A percentile compares a stretch with the other conserved stretches of the same genome.
Evolutionary conservation across 2,329 filamentous ascomycete species (phyloP).

Genomic region (Claviceps sorghi): DNA sequence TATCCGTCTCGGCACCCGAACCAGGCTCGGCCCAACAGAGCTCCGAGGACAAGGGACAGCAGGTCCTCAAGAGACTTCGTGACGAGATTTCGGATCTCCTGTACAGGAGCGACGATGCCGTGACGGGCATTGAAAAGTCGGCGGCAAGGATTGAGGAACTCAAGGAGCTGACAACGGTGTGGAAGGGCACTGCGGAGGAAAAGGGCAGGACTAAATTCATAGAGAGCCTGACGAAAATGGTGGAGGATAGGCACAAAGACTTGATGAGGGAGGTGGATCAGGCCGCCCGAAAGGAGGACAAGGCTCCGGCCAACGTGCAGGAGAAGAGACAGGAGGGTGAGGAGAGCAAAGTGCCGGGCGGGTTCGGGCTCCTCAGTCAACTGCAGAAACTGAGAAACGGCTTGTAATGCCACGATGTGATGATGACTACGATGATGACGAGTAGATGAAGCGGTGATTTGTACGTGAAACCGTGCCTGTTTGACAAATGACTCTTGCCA

Average conservation of each 20-base stretch:
- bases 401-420: slow-evolving; percentile 18
- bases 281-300: slow-evolving; percentile 21
- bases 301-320: slow-evolving; percentile 14
- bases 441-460: not conserved
- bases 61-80: slow-evolving; percentile 55
- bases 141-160: slow-evolving; percentile 61
- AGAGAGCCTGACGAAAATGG: slow-evolving; percentile 63
- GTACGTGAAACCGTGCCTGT: not conserved
- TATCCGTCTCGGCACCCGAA: slow-evolving; percentile 80
- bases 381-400: slow-evolving; percentile 45
- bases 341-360: slow-evolving; percentile 31
- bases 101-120: slow-evolving; percentile 37
- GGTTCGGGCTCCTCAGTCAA: slow-evolving; percentile 48
- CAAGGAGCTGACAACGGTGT: slow-evolving; percentile 62
- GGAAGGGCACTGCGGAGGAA: slow-evolving; percentile 93
- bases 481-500: too few relatives aligned
- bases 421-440: not conserved
- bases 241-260: slow-evolving; percentile 57
- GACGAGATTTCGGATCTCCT: slow-evolving; percentile 60
- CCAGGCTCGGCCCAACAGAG: slow-evolving; percentile 47
- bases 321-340: slow-evolving; percentile 14
- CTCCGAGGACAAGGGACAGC: slow-evolving; percentile 75
- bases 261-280: slow-evolving; percentile 38
- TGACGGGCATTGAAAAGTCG: slow-evolving; percentile 59
- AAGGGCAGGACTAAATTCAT: slow-evolving; percentile 71